Conservation (phyloP, 1,139 yeast species). For the Magnusiomyces paraingens region DNA sequence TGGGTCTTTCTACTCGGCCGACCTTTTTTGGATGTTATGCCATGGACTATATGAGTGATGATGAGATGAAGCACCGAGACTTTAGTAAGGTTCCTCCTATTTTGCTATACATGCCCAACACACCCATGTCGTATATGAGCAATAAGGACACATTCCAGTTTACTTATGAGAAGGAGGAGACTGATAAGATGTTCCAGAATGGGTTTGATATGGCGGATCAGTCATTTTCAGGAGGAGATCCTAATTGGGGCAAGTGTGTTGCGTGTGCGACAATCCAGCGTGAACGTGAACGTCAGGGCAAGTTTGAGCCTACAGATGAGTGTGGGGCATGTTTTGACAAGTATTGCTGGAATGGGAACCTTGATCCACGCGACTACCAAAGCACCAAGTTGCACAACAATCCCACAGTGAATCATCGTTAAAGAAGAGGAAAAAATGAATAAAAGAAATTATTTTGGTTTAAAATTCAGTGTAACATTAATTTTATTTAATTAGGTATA, state of each 20-base stretch:
- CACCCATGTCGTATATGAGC: constrained; percentile 58
- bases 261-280: constrained; percentile 88
- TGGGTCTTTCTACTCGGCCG: constrained; percentile 43
- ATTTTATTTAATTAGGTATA: too few relatives aligned
- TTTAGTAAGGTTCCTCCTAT: constrained; percentile 52
- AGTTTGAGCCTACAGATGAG: constrained; percentile 57
- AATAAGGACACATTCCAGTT: constrained; percentile 73
- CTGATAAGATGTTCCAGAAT: constrained; percentile 59
- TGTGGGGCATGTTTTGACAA: constrained; percentile 66
- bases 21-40: constrained; percentile 85
- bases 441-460: too few relatives aligned
- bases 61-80: constrained; percentile 17
- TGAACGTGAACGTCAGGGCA: constrained; percentile 64
- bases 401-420: constrained; percentile 3
- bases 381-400: constrained; percentile 8
- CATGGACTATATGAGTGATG: constrained; percentile 46
- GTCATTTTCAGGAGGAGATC: constrained; percentile 41
- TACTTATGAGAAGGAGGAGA: constrained; percentile 55
- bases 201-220: constrained; percentile 74
- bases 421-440: neutral
- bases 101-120: constrained; percentile 72
- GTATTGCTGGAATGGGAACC: constrained; percentile 79
- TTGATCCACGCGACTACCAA: constrained; percentile 14
- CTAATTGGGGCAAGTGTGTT: constrained; percentile 72
- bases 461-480: too few relatives aligned